Evolutionary conservation across 306 rosid species (phyloP).

Genomic region (Oemleria cerasiformis): DNA sequence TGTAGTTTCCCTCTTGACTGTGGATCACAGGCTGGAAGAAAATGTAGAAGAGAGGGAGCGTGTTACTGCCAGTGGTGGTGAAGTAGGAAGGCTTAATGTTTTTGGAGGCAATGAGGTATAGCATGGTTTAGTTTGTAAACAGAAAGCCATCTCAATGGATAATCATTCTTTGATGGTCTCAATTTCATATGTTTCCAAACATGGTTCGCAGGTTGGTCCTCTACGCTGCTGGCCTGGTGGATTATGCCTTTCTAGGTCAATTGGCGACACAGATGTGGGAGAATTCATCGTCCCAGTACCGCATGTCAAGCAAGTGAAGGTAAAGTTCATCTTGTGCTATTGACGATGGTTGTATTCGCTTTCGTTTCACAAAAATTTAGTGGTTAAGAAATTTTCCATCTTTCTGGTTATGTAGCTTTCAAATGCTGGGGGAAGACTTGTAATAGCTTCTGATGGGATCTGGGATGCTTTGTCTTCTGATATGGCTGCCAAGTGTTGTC

Average conservation of each 20-base stretch:
- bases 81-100: slow-evolving; percentile 96
- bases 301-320: slow-evolving; percentile 99
- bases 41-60: slow-evolving; percentile 95
- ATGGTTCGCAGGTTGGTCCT: slow-evolving; percentile 74
- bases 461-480: slow-evolving; percentile 96
- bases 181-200: slow-evolving; percentile 1
- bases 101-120: slow-evolving; percentile 89
- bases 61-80: slow-evolving; percentile 99
- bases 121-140: slow-evolving; percentile 19
- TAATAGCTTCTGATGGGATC: slow-evolving; percentile 98
- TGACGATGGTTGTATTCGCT: slow-evolving; percentile 17
- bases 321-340: slow-evolving; percentile 27
- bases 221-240: slow-evolving; percentile 99
- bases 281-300: slow-evolving; percentile 96
- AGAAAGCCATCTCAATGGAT: slow-evolving; percentile 1
- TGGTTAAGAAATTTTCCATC: slow-evolving; percentile 20
- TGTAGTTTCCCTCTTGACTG: slow-evolving; percentile 87
- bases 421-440: slow-evolving; percentile 88
- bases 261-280: slow-evolving; percentile 99
- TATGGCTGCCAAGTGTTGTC: slow-evolving; percentile 80
- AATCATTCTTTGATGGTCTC: not conserved
- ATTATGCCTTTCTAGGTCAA: slow-evolving; percentile 94
- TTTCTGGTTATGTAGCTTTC: slow-evolving; percentile 60
- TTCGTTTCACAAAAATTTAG: slow-evolving; percentile 6
- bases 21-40: slow-evolving; percentile 95